Evolutionary conservation across 768 basidiomycete genomes (phyloP), one percentile per base, ranked within the genome.

Genomic region (Russula abietina): DNA sequence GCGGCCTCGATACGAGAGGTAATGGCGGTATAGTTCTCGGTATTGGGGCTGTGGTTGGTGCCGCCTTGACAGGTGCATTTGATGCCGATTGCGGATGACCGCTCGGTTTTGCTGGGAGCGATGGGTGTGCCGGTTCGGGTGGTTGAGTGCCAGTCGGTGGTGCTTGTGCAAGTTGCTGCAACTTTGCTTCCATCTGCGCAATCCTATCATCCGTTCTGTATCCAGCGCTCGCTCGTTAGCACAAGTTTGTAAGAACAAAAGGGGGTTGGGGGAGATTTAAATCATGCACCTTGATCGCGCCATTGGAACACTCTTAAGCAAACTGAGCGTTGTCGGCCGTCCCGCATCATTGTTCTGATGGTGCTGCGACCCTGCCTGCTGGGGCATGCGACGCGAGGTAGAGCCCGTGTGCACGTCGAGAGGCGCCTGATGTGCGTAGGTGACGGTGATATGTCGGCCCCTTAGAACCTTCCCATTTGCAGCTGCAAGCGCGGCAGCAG

Each of bases 111-210:
- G 52, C 33, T 16, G 64, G 60, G 43, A 66, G 59, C 3, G 70
- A 52, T 19, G 69, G 74, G 66, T 63, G 73, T 81, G 26, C 75
- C 52, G 3, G 83, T 65, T 48, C 71, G 64, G 39, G 64, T 65
- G 10, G 71, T 64, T 50, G 49, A 28, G 56, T 56, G 30, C 54
- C 48, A 12, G 60, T 60, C 22, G 69, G 45, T 4, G 66, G 26
- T 5, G 69, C 57, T 57, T 73, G 71, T 68, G 85, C 84, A 82
- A 97, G 85, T 65, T 91, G 84, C 19, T 85, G 82, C 26, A 99
- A 78, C 74, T 99, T 99, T 2, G 96, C 96, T 75, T 99, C 97
- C 81, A 98, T 89, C 70, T 88, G 83, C 9, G 94, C 93, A 68
- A 99, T 99, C 75, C 98, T 97, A 68, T 85, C 86, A 49, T 81